These are phyloP conservation scores for Kwoniella europaea DNA, from an alignment of 768 basidiomycete genomes.

Conservation along the genomic window DNA sequence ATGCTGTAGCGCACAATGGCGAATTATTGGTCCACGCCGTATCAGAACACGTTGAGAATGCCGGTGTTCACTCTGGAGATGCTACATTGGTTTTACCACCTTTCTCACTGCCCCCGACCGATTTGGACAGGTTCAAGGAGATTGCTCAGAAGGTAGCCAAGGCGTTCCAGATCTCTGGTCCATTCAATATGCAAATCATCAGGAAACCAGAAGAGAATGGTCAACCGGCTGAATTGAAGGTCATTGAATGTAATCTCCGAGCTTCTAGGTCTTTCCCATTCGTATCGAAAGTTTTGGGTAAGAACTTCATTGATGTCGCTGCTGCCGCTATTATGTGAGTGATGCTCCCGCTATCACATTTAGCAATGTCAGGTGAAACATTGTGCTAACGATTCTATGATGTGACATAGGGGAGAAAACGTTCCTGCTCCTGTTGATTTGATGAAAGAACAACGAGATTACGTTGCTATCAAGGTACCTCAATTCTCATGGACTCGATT, in stretches of 20 bases:
- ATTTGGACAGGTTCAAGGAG: constrained; percentile 85
- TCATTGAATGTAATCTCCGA: constrained; percentile 98
- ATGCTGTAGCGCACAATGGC: constrained; percentile 93
- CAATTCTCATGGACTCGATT: constrained; percentile 98
- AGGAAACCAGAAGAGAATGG: constrained; percentile 69
- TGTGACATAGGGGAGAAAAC: constrained; percentile 60
- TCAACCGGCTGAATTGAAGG: constrained; percentile 78
- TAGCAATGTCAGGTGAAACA: too few relatives aligned
- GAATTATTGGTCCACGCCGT: constrained; percentile 91
- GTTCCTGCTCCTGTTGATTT: constrained; percentile 90
- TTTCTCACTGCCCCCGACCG: constrained; percentile 73
- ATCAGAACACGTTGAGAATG: constrained; percentile 98
- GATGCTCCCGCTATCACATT: not conserved
- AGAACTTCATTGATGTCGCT: constrained; percentile 95
- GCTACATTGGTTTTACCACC: constrained; percentile 97
- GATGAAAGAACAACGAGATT: constrained; percentile 86
- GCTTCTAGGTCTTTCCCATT: constrained; percentile 99
- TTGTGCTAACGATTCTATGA: not conserved
- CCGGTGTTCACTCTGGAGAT: constrained; percentile 97
- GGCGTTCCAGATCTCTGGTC: constrained; percentile 95
- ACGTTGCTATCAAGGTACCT: constrained; percentile 94
- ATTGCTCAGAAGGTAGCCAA: constrained; percentile 93
- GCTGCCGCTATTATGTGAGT: constrained; percentile 50
- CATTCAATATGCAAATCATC: constrained; percentile 99
- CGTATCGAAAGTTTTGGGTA: constrained; percentile 95